A percentile compares a stretch with the other conserved stretches of the same genome.
phyloP scores from a whole-genome alignment of 257 asterid species.

The Solanum corneliomulleri region DNA sequence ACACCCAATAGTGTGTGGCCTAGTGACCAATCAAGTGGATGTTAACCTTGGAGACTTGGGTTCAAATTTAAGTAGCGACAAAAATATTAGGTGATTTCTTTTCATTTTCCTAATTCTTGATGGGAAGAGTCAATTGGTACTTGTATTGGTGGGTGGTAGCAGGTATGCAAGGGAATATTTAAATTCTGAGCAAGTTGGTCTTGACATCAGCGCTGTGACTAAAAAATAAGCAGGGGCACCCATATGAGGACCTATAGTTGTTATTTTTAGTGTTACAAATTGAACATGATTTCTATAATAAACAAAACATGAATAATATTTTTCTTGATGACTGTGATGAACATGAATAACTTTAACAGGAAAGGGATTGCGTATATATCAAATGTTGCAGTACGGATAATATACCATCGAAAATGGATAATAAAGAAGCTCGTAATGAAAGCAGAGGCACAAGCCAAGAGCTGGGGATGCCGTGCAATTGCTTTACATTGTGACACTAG shows the following conservation, averaged over 20 bases:
- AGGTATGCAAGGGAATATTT: not conserved
- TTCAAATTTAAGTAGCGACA: not conserved
- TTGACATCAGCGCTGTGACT: not conserved
- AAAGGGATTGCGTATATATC: slow-evolving; percentile 83
- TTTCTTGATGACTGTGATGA: not conserved
- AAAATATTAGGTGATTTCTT: not conserved
- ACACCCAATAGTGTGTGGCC: not conserved
- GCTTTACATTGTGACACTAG: slow-evolving; percentile 71
- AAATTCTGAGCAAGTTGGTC: not conserved
- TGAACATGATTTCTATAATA: not conserved
- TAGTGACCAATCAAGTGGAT: not conserved
- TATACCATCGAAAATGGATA: slow-evolving; percentile 65
- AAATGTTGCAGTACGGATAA: slow-evolving; percentile 74
- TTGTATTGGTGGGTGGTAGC: not conserved
- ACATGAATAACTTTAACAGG: slow-evolving; percentile 25
- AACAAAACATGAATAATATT: not conserved
- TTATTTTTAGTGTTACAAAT: not conserved
- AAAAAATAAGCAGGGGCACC: not conserved
- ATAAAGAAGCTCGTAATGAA: slow-evolving; percentile 53
- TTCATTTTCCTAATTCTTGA: not conserved
- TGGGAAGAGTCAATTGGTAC: not conserved
- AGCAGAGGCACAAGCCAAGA: slow-evolving; percentile 73
- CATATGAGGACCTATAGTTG: not conserved
- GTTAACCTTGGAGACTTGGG: not conserved
- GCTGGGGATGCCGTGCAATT: slow-evolving; percentile 85